Evolutionary conservation across 2,329 filamentous ascomycete species (phyloP).

Genomic region (Pseudophaeomoniella oleicola): DNA sequence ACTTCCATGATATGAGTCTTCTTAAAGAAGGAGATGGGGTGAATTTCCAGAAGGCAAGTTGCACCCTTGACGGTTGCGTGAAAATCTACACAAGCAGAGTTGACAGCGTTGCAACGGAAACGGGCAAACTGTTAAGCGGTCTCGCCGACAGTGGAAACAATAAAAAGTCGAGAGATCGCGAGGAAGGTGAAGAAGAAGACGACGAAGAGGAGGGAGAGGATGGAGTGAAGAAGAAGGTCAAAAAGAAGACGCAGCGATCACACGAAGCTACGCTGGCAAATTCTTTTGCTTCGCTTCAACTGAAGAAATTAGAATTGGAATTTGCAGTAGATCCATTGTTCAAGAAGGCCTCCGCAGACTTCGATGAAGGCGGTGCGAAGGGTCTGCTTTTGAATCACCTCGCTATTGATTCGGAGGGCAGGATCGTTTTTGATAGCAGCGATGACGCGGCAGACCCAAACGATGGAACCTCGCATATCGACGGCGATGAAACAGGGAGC

Average conservation of each 20-base stretch:
- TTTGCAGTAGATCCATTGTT: conserved; percentile 96
- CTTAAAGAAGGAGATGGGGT: conserved; percentile 92
- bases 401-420: conserved; percentile 80
- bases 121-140: conserved; percentile 84
- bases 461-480: conserved; percentile 15
- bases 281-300: conserved; percentile 72
- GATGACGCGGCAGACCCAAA: conserved; percentile 56
- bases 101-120: conserved; percentile 95
- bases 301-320: conserved; percentile 96
- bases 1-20: conserved; percentile 98
- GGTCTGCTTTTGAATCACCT: conserved; percentile 88
- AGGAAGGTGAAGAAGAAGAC: conserved; percentile 50
- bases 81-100: conserved; percentile 99
- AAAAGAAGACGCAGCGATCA: conserved; percentile 62
- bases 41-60: conserved; percentile 97
- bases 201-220: conserved; percentile 31
- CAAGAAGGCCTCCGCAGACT: conserved; percentile 96
- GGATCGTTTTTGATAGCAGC: conserved; percentile 97
- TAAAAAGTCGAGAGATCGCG: conserved; percentile 45
- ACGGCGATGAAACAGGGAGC: conserved; percentile 23
- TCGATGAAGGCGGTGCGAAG: conserved; percentile 95
- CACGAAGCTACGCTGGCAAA: conserved; percentile 88
- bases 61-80: conserved; percentile 91
- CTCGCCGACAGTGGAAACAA: conserved; percentile 64
- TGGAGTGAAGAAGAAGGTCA: conserved; percentile 36